phyloP scores from a whole-genome alignment of 371 early-diverging fungal species.

The Syncephalastrum monosporum region DNA sequence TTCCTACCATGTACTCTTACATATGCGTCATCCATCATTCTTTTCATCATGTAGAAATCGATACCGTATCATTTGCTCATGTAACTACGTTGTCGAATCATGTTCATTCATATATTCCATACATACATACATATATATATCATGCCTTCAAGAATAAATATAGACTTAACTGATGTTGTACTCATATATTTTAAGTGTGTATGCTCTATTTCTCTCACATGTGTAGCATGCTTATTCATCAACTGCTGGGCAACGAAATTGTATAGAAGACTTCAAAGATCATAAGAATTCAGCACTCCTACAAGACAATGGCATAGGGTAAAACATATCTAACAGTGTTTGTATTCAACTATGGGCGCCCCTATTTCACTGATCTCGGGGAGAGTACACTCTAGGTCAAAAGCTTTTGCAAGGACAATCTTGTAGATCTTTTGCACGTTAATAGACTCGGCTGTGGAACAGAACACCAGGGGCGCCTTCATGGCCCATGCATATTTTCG shows the following conservation, averaged over 20 bases:
- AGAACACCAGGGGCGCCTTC: constrained; percentile 93
- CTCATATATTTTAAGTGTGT: too few relatives aligned
- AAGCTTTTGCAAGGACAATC: constrained; percentile 91
- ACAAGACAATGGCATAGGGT: constrained; percentile 3
- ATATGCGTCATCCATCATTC: too few relatives aligned
- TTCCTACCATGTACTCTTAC: background rate
- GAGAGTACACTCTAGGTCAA: constrained; percentile 91
- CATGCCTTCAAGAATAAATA: too few relatives aligned
- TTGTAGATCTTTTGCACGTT: constrained; percentile 98
- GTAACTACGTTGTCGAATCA: background rate
- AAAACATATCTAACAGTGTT: constrained; percentile 24
- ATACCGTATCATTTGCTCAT: background rate
- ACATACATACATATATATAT: background rate
- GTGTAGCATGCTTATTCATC: too few relatives aligned
- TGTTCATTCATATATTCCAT: constrained; percentile 1
- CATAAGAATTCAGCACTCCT: too few relatives aligned
- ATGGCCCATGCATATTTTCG: constrained; percentile 90
- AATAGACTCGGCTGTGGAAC: constrained; percentile 90
- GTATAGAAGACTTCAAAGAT: background rate
- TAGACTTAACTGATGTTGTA: too few relatives aligned
- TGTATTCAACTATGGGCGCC: constrained; percentile 87
- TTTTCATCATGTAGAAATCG: too few relatives aligned
- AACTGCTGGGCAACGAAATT: background rate
- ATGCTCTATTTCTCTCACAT: too few relatives aligned
- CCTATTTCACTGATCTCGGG: constrained; percentile 90